Evolutionary conservation across 2,329 filamentous ascomycete genomes (phyloP), one percentile per base, ranked within the genome.

Genomic region (Akanthomyces uredinophilus): DNA sequence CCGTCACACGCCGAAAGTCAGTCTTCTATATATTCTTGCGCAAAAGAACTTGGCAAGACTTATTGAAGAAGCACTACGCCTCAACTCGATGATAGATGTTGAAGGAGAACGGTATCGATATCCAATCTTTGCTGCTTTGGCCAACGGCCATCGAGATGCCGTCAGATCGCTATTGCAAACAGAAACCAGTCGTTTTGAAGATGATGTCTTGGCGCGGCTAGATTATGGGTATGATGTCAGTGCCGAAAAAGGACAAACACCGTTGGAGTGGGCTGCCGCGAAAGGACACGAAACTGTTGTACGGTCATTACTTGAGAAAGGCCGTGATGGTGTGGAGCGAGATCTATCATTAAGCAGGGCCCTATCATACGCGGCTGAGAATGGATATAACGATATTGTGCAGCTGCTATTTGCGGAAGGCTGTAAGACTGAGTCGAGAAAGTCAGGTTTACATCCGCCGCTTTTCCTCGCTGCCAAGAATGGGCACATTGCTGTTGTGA

Each of bases 11-110:
- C 49, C 11, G 1, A 27, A 22, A 0, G 63, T 61, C 6, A 66
- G 35, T 24, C 32, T 68, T 4, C 13, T 67, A 1, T 67, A 62
- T n/a, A 58, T 64, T 37, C 22, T 64, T 4, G 62, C 62, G 1
- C 59, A 59, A 22, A 51, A 49, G 2, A 44, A 44, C 16, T 14
- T 43, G 1, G 24, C 37, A 32, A n/a, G n/a, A n/a, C 52, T 55
- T 6, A 44, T 55, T 0, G 16, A 43, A n/a, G 4, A 29, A 6
- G 24, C 24, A 7, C 29, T 35, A 27, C 16, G 6, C 27, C 18
- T 43, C n/a, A n/a, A 54, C 24, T 13, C 37, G 2, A n/a, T 4
- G 13, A 18, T n/a, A 16, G 35, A 32, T 7, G 8, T 61, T 0
- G 37, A 27, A 22, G 41, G 49, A 35, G 37, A 35, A 32, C 24